Evolutionary conservation across 2,329 filamentous ascomycete genomes (phyloP).

Genomic region (Aspergillus sojae): DNA sequence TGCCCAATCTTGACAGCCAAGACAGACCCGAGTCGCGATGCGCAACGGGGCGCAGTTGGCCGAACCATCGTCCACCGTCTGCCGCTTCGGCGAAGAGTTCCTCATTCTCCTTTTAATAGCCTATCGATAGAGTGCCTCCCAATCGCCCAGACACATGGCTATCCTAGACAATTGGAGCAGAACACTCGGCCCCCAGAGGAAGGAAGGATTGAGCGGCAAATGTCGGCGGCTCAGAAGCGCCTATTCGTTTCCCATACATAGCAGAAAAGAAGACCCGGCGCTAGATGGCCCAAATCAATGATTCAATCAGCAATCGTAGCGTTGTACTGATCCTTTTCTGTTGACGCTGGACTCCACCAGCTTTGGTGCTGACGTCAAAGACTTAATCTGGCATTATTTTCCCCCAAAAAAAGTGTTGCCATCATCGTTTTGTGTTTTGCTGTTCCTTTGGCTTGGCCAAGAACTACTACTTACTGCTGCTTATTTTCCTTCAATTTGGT

Average conservation of each 20-base stretch:
- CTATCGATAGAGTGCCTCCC: neutral
- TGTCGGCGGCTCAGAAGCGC: neutral
- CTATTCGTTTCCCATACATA: neutral
- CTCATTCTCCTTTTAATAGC: neutral
- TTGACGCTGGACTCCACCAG: slow-evolving; percentile 1
- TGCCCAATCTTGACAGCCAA: neutral
- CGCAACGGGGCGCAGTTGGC: slow-evolving; percentile 3
- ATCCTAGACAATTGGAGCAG: neutral
- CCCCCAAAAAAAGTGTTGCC: neutral
- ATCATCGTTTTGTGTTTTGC: neutral
- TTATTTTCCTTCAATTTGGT: neutral
- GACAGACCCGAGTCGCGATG: neutral
- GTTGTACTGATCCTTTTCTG: slow-evolving; percentile 1
- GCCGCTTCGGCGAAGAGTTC: neutral
- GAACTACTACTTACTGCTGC: neutral
- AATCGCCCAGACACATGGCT: neutral
- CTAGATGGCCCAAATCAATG: neutral
- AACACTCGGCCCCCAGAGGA: neutral
- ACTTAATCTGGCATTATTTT: neutral
- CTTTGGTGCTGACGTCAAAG: slow-evolving; percentile 21
- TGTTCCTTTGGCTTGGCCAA: neutral
- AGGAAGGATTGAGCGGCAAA: neutral
- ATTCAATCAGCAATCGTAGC: neutral
- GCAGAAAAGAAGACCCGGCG: neutral
- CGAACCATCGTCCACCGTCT: neutral